Evolutionary conservation across 1,139 yeast genomes (phyloP), one percentile per base, ranked within the genome.

Genomic region (Schwanniomyces etchellsii): DNA sequence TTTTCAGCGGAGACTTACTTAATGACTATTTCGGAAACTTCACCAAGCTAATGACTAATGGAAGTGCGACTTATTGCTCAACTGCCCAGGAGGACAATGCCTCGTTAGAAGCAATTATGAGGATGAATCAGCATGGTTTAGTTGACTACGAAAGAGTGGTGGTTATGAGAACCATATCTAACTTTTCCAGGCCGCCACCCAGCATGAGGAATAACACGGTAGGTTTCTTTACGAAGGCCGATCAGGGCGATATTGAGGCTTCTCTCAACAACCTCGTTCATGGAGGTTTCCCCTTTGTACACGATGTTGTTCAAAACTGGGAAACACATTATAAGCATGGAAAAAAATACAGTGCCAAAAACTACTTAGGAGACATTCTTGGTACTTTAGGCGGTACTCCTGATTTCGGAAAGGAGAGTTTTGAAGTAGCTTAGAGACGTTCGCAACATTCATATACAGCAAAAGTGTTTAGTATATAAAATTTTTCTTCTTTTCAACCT

Each of bases 41-140:
- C 46, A 65, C 80, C 20, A 39, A 46, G 17, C 46, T 75, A 40
- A 53, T 77, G 51, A 70, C 82, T 38, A 78, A 78, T 45, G 77
- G 77, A 28, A 64, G 80, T 28, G 81, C 76, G 15, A 57, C 55
- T 18, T 78, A 76, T 59, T 74, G 82, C 52, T 51, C 78, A 20
- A 73, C 81, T 28, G 82, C 81, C 33, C 82, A 77, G 53, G 85
- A 78, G 53, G 84, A 78, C 49, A 74, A 77, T 47, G 84, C 84
- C 20, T 64, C 80, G 9, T 66, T 77, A 45, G 81, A 77, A 50
- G 75, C 77, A 3, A 54, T 77, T 36, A 48, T 73, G 26, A 70
- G 85, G 57, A 64, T 72, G 47, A 72, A 74, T 39, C 60, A 57
- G 39, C 60, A 59, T 43, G 81, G 80, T 13, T 60, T 76, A 38